Evolutionary conservation across 768 basidiomycete genomes (phyloP).

Genomic region (Tricholoma sp.): DNA sequence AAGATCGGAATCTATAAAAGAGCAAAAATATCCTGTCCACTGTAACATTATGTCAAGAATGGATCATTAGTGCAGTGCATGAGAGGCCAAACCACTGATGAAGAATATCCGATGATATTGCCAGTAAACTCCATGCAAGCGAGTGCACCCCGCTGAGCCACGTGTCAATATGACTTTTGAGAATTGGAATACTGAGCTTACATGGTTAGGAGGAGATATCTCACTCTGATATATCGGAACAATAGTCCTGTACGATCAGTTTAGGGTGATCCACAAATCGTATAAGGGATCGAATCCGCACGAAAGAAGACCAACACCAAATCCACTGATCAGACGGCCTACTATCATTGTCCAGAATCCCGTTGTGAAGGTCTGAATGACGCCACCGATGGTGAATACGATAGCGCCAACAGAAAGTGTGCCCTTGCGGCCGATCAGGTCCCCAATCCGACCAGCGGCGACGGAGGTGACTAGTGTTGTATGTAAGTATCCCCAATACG

Average conservation of each 20-base stretch:
- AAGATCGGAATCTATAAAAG: slow-evolving; percentile 77
- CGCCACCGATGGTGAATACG: slow-evolving; percentile 72
- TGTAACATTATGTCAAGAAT: slow-evolving; percentile 20
- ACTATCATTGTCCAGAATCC: slow-evolving; percentile 35
- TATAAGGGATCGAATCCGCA: slow-evolving; percentile 29
- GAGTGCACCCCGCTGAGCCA: slow-evolving; percentile 70
- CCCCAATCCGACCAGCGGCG: slow-evolving; percentile 77
- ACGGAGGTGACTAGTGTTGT: slow-evolving; percentile 72
- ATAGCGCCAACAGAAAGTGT: slow-evolving; percentile 70
- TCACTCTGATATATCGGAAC: slow-evolving; percentile 95
- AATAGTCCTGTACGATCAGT: slow-evolving; percentile 61
- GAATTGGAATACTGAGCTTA: slow-evolving; percentile 26
- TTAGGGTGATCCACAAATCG: not conserved
- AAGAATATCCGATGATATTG: slow-evolving; percentile 87
- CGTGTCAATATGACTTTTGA: not conserved
- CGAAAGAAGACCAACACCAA: slow-evolving; percentile 72
- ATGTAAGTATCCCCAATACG: not conserved
- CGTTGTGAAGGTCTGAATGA: slow-evolving; percentile 65
- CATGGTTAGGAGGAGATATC: slow-evolving; percentile 89
- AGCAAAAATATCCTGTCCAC: slow-evolving; percentile 96
- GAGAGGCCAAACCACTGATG: slow-evolving; percentile 65
- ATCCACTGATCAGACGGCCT: slow-evolving; percentile 66
- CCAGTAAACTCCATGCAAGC: slow-evolving; percentile 96
- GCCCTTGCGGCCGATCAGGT: slow-evolving; percentile 66
- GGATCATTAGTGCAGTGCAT: not conserved